A percentile compares a stretch with the other conserved stretches of the same genome.
These are phyloP conservation scores for Sporothrix sp. DNA, from an alignment of 2,329 filamentous ascomycete genomes.

Conservation along the genomic window DNA sequence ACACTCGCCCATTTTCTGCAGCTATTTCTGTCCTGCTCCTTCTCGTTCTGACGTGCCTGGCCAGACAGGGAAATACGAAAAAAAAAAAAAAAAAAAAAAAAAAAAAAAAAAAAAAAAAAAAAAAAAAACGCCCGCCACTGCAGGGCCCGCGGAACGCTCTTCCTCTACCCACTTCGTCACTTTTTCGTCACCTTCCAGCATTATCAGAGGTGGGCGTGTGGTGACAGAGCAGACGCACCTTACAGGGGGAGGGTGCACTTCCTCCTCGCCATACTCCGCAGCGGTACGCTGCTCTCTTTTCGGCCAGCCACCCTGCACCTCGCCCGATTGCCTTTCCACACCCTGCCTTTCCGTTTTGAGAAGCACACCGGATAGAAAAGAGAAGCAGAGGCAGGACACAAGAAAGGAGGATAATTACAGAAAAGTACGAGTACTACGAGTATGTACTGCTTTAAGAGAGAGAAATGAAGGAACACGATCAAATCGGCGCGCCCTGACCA, in stretches of 20 bases:
- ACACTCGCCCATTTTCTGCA: no score
- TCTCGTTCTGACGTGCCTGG: no score
- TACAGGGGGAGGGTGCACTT: no score
- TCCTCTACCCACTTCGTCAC: not conserved
- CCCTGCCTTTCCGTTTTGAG: constrained; percentile 7
- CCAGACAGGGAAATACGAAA: not conserved
- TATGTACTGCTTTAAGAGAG: not conserved
- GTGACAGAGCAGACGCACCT: no score
- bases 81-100: not conserved
- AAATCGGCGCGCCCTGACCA: not conserved
- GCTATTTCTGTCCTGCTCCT: no score
- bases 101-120: not conserved
- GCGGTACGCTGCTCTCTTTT: constrained; percentile 14
- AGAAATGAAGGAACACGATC: not conserved
- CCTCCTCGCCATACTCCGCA: not conserved
- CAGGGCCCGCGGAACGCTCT: constrained; percentile 12
- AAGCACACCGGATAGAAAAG: constrained; percentile 6
- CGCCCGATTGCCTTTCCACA: constrained; percentile 16
- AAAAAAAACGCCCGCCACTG: constrained; percentile 10
- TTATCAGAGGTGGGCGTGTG: not conserved
- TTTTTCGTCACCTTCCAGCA: not conserved
- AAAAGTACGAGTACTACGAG: no score
- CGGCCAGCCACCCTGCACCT: constrained; percentile 13
- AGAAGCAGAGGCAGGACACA: not conserved
- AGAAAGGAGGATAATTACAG: not conserved